These are phyloP conservation scores for Penicillium fimorum DNA, from an alignment of 495 filamentous ascomycete genomes.

Conservation along the genomic window DNA sequence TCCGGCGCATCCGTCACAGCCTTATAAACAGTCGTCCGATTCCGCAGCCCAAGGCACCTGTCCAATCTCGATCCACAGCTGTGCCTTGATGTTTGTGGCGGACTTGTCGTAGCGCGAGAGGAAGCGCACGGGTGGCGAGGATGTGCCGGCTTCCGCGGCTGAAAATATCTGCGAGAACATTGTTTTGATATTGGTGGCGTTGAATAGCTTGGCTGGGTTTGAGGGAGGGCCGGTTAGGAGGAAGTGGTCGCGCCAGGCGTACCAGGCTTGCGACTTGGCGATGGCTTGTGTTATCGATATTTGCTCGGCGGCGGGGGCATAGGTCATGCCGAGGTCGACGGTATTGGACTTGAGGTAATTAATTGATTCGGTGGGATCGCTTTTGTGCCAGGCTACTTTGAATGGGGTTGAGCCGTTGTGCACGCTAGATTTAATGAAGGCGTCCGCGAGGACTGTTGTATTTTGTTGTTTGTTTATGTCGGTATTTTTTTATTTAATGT, in stretches of 20 bases:
- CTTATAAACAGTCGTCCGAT: conserved; percentile 36
- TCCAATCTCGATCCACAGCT: conserved; percentile 44
- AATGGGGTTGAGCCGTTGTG: conserved; percentile 31
- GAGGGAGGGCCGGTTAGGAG: conserved; percentile 33
- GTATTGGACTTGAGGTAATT: conserved; percentile 34
- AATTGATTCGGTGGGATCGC: conserved; percentile 43
- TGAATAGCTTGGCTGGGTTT: conserved; percentile 31
- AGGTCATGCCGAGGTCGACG: conserved; percentile 44
- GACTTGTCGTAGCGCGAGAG: conserved; percentile 46
- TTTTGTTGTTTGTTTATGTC: no score
- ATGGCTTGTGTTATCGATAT: conserved; percentile 37
- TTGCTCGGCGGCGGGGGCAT: conserved; percentile 37
- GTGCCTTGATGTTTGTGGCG: conserved; percentile 46
- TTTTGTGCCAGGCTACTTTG: conserved; percentile 39
- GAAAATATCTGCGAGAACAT: conserved; percentile 34
- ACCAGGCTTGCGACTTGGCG: conserved; percentile 27
- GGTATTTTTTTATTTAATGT: background rate
- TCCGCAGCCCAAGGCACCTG: conserved; percentile 44
- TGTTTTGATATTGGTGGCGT: conserved; percentile 21
- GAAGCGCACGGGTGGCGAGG: conserved; percentile 31
- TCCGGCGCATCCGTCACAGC: conserved; percentile 27
- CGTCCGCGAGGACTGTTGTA: conserved; percentile 34
- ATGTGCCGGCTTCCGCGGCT: conserved; percentile 22
- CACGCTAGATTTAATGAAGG: conserved; percentile 34
- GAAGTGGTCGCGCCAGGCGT: conserved; percentile 43